Evolutionary conservation across 2,329 filamentous ascomycete species (phyloP).

Genomic region (Monilinia fructigena): DNA sequence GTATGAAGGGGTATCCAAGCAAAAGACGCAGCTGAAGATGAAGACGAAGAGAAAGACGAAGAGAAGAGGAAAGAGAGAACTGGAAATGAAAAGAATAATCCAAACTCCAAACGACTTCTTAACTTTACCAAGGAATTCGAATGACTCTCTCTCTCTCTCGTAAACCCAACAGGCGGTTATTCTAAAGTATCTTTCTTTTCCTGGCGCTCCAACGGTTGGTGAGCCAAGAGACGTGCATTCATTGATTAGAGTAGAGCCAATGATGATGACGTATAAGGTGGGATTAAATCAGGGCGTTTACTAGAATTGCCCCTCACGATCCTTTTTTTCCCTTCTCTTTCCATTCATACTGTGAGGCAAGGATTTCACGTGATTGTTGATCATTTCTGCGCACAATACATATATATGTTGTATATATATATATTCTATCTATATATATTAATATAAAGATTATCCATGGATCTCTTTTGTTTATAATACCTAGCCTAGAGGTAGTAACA

Average conservation of each 20-base stretch:
- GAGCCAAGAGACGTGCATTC: neutral
- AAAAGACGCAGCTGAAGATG: neutral
- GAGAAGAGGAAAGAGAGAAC: neutral
- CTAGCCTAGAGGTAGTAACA: no score
- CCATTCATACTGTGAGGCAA: no score
- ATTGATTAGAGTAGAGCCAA: neutral
- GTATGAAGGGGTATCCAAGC: neutral
- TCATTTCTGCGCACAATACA: no score
- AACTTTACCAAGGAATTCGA: neutral
- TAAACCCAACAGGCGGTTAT: neutral
- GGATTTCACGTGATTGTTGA: no score
- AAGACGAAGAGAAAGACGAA: neutral
- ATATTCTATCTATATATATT: no score
- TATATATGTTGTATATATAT: no score
- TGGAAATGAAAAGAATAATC: neutral
- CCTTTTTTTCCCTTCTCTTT: no score
- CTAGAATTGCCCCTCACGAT: conserved; percentile 7
- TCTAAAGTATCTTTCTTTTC: neutral
- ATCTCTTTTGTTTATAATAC: no score
- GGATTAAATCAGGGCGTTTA: conserved; percentile 8
- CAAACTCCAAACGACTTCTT: neutral
- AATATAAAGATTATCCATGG: no score
- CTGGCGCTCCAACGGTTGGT: conserved; percentile 2
- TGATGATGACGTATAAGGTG: conserved; percentile 15
- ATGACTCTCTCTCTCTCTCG: neutral